Conservation (phyloP, 441 rosid genomes). For the Gossypium davidsonii region DNA sequence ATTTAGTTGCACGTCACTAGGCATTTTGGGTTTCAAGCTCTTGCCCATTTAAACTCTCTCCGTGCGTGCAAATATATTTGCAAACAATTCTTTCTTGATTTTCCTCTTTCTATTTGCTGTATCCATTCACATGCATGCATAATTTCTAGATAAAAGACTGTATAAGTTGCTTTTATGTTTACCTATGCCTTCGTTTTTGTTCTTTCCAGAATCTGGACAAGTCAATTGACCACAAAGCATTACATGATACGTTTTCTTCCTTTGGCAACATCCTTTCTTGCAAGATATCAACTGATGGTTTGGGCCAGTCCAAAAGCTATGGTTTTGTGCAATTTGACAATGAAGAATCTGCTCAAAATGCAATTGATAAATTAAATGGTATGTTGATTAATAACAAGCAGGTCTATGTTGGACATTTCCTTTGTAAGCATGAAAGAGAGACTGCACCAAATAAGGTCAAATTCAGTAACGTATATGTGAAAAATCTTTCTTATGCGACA, state of each 20-base stretch:
- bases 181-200: too few relatives aligned
- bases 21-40: background rate
- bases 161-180: background rate
- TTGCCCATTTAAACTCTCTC: background rate
- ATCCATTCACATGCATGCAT: background rate
- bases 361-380: conserved; percentile 58
- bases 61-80: background rate
- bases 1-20: background rate
- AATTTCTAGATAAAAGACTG: background rate
- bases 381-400: conserved; percentile 73
- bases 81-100: background rate
- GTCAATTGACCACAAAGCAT: conserved; percentile 58
- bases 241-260: conserved; percentile 53
- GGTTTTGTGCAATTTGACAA: conserved; percentile 61
- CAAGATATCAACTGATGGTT: conserved; percentile 49
- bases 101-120: background rate
- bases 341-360: conserved; percentile 56
- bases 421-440: conserved; percentile 61
- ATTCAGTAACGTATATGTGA: conserved; percentile 61
- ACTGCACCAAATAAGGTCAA: conserved; percentile 28
- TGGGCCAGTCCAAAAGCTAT: conserved; percentile 65
- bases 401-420: conserved; percentile 63
- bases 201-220: conserved; percentile 53
- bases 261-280: conserved; percentile 61
- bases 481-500: conserved; percentile 46